Conservation (phyloP, 192 early-diverging fungal species). For the Coemansia javaensis region DNA sequence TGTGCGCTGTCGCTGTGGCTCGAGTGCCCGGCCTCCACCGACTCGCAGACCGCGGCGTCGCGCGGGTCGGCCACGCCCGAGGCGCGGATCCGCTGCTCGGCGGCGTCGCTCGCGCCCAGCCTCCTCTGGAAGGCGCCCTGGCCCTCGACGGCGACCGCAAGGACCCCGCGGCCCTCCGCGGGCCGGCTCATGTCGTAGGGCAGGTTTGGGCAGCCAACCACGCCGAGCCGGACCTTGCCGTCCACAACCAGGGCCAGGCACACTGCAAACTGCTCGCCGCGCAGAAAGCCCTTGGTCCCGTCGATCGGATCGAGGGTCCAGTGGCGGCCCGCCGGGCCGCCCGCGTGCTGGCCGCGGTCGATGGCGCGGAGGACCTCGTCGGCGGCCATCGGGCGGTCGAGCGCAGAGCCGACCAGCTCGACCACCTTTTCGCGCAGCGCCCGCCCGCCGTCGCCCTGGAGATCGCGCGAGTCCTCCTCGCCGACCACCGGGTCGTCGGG, state of each 20-base stretch:
- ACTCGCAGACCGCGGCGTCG: conserved; percentile 87
- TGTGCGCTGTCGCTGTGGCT: conserved; percentile 73
- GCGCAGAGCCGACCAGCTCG: conserved; percentile 70
- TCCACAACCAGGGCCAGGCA: conserved; percentile 89
- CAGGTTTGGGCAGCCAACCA: conserved; percentile 82
- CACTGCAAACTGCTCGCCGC: conserved; percentile 96
- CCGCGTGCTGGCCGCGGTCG: conserved; percentile 82
- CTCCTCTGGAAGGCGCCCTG: conserved; percentile 83
- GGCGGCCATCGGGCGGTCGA: conserved; percentile 54
- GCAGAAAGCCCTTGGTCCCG: conserved; percentile 98
- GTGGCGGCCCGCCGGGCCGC: conserved; percentile 68
- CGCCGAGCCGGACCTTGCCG: conserved; percentile 83
- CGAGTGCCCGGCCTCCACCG: conserved; percentile 88
- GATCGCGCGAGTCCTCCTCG: conserved; percentile 89
- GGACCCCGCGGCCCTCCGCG: conserved; percentile 66
- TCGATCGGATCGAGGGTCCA: conserved; percentile 90
- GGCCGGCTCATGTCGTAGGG: conserved; percentile 57
- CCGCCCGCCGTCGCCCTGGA: conserved; percentile 65
- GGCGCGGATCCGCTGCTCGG: conserved; percentile 60
- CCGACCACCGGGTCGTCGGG: conserved; percentile 90
- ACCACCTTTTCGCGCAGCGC: conserved; percentile 71
- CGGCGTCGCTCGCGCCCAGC: conserved; percentile 10
- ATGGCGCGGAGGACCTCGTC: conserved; percentile 77
- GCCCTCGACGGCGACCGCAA: conserved; percentile 83
- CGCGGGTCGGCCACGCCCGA: conserved; percentile 48